Percentiles rank a stretch among this genome's conserved stretches.
phyloP scores from a whole-genome alignment of 2,329 filamentous ascomycete species.

The Fusarium ramigenum region DNA sequence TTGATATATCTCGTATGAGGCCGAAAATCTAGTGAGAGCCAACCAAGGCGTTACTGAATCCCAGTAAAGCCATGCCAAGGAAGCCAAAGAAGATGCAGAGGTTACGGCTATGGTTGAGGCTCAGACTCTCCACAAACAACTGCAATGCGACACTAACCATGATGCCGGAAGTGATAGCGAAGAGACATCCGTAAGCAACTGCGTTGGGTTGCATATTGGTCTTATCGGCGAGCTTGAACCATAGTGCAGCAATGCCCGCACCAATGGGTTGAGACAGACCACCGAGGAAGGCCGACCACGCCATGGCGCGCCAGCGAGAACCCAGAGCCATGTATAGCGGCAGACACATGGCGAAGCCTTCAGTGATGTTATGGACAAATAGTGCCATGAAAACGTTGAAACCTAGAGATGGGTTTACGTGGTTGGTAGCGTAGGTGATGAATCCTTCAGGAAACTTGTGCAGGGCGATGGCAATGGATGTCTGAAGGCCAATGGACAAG shows the following conservation, averaged over 20 bases:
- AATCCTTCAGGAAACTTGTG: slow-evolving; percentile 93
- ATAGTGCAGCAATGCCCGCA: slow-evolving; percentile 82
- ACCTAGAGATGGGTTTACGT: slow-evolving; percentile 88
- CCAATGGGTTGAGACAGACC: slow-evolving; percentile 89
- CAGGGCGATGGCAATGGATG: slow-evolving; percentile 90
- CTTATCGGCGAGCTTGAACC: slow-evolving; percentile 77
- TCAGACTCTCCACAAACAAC: slow-evolving; percentile 86
- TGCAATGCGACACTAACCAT: slow-evolving; percentile 95
- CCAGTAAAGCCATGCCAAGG: slow-evolving; percentile 86
- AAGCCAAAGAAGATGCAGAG: slow-evolving; percentile 85
- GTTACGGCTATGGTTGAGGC: slow-evolving; percentile 80
- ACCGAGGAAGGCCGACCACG: slow-evolving; percentile 84
- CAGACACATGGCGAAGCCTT: slow-evolving; percentile 93
- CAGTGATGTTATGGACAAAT: slow-evolving; percentile 97
- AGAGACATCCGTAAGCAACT: slow-evolving; percentile 81
- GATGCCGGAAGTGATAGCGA: slow-evolving; percentile 89
- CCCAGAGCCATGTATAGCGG: slow-evolving; percentile 91
- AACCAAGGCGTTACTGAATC: slow-evolving; percentile 85
- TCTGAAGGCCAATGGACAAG: slow-evolving; percentile 93
- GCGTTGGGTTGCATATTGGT: slow-evolving; percentile 61
- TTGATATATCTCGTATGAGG: neutral
- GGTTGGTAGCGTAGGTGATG: slow-evolving; percentile 96
- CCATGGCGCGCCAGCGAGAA: slow-evolving; percentile 81
- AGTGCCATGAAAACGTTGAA: slow-evolving; percentile 94
- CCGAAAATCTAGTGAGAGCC: slow-evolving; percentile 56